These are phyloP conservation scores for Schoenoplectus tabernaemontani DNA, from an alignment of 202 grass and related monocot genomes.

Conservation along the genomic window DNA sequence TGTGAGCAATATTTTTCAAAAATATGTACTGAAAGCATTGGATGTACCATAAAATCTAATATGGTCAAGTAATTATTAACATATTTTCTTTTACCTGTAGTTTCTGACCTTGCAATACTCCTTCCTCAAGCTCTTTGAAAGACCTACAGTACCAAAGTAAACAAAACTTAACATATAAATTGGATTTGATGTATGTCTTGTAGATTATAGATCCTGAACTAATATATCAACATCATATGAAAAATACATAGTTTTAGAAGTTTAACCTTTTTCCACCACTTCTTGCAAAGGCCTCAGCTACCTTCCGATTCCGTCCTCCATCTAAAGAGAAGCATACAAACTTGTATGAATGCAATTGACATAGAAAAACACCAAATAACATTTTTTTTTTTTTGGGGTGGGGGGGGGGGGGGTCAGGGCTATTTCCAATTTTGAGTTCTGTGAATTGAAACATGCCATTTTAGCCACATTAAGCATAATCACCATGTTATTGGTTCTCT, in stretches of 20 bases:
- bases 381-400: neutral
- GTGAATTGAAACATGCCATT: neutral
- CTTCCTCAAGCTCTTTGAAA: conserved; percentile 85
- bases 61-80: neutral
- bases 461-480: neutral
- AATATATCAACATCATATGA: neutral
- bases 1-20: no score
- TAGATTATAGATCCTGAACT: neutral
- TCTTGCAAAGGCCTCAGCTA: conserved; percentile 91
- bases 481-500: neutral
- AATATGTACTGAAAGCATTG: no score
- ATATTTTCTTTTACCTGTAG: conserved; percentile 51
- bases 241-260: conserved; percentile 25
- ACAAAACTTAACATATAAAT: neutral
- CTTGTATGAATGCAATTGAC: neutral
- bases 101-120: conserved; percentile 86
- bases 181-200: neutral
- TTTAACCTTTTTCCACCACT: conserved; percentile 71
- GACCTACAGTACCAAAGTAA: conserved; percentile 47
- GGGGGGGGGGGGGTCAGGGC: neutral
- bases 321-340: conserved; percentile 35
- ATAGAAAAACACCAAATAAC: neutral
- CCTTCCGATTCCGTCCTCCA: conserved; percentile 88
- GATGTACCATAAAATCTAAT: no score
- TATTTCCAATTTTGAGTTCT: neutral